These are phyloP conservation scores for Thelonectria olida DNA, from an alignment of 2,329 filamentous ascomycete genomes.

Conservation along the genomic window DNA sequence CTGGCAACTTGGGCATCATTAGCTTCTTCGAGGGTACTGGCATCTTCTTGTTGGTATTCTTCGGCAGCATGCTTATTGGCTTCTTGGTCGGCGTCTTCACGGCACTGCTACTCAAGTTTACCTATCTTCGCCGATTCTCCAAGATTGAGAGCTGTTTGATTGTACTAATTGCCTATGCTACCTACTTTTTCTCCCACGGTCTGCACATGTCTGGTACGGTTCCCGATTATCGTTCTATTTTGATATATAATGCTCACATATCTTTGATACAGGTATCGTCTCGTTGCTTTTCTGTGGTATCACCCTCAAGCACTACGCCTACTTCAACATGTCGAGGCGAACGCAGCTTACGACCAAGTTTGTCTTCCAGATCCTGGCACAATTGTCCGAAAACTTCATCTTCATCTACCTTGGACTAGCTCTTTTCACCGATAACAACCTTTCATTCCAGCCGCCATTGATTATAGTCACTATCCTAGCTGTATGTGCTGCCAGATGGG, in stretches of 20 bases:
- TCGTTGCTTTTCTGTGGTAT: conserved; percentile 97
- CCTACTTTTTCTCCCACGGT: conserved; percentile 97
- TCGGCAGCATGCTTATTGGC: conserved; percentile 90
- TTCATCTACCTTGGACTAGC: conserved; percentile 98
- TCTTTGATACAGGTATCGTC: conserved; percentile 77
- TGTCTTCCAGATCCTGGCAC: conserved; percentile 92
- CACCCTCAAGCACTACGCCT: conserved; percentile 97
- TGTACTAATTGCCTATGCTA: conserved; percentile 92
- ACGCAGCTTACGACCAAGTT: conserved; percentile 99
- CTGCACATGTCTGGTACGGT: conserved; percentile 90
- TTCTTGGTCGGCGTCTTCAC: conserved; percentile 87
- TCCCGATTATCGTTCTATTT: neutral
- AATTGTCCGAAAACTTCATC: conserved; percentile 98
- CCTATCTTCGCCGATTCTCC: conserved; percentile 88
- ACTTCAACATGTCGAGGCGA: conserved; percentile 99
- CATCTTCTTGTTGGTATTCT: conserved; percentile 95
- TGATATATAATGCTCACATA: conserved; percentile 15
- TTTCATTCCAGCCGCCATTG: conserved; percentile 93
- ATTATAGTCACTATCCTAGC: conserved; percentile 92
- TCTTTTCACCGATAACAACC: conserved; percentile 87
- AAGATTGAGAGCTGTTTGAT: conserved; percentile 98
- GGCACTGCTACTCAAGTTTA: conserved; percentile 91
- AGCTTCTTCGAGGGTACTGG: conserved; percentile 92
- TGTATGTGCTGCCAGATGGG: conserved; percentile 91
- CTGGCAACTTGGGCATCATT: conserved; percentile 77